Percentiles rank a stretch among this genome's conserved stretches.
These are phyloP conservation scores for Tricholomella constricta DNA, from an alignment of 768 basidiomycete genomes.

Conservation along the genomic window DNA sequence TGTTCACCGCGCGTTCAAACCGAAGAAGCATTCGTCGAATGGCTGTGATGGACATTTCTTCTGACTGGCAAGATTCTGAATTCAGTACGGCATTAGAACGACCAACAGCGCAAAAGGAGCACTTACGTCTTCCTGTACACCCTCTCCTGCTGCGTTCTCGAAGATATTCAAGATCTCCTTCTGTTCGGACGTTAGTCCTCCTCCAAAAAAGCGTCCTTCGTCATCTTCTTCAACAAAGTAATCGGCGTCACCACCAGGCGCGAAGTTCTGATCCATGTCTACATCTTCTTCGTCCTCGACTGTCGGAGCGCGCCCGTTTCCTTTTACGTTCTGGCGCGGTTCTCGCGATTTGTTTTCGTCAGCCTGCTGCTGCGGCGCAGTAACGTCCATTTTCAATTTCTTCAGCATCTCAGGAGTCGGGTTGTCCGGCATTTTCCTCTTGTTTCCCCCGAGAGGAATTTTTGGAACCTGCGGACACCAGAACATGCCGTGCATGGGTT, in stretches of 20 bases:
- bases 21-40: slow-evolving; percentile 74
- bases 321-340: slow-evolving; percentile 14
- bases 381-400: slow-evolving; percentile 64
- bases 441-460: slow-evolving; percentile 62
- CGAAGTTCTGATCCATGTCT: slow-evolving; percentile 53
- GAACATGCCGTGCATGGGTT: not conserved
- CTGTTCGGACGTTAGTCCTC: slow-evolving; percentile 89
- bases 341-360: slow-evolving; percentile 6
- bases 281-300: slow-evolving; percentile 69
- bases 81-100: slow-evolving; percentile 22
- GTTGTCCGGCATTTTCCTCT: slow-evolving; percentile 75
- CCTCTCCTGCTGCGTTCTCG: slow-evolving; percentile 69
- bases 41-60: slow-evolving; percentile 66
- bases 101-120: slow-evolving; percentile 1
- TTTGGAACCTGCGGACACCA: slow-evolving; percentile 56
- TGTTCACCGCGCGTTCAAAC: slow-evolving; percentile 88
- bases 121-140: slow-evolving; percentile 69
- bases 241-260: slow-evolving; percentile 86
- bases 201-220: slow-evolving; percentile 91
- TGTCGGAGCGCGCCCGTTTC: slow-evolving; percentile 43
- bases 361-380: slow-evolving; percentile 14
- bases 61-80: slow-evolving; percentile 43
- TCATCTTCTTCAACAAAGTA: slow-evolving; percentile 92
- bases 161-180: slow-evolving; percentile 96
- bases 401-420: slow-evolving; percentile 84